Conservation (phyloP, 176 grass and related monocot genomes). For the Raddia distichophylla region DNA sequence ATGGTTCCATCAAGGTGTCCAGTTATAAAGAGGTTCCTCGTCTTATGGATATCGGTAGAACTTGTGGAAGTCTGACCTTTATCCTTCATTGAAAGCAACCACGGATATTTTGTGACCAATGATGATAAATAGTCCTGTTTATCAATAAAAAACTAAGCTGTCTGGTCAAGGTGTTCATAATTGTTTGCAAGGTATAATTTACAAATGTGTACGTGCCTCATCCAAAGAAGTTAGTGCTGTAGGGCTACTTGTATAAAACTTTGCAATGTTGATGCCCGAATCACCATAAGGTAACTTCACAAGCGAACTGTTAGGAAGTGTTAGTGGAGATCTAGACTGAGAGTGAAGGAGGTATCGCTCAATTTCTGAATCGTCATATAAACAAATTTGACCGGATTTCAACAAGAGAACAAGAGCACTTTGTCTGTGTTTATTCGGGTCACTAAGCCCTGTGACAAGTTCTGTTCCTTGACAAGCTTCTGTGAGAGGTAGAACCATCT, state of each 20-base stretch:
- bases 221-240: constrained; percentile 44
- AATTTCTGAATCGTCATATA: constrained; percentile 92
- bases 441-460: constrained; percentile 61
- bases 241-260: constrained; percentile 63
- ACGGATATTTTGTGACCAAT: constrained; percentile 64
- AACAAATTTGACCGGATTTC: constrained; percentile 78
- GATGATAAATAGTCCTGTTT: constrained; percentile 62
- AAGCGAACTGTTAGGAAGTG: constrained; percentile 65
- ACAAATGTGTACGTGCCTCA: constrained; percentile 64
- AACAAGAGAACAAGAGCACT: constrained; percentile 77
- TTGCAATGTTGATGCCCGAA: constrained; percentile 61
- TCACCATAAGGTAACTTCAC: constrained; percentile 75
- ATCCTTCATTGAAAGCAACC: constrained; percentile 74
- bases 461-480: constrained; percentile 82
- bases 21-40: constrained; percentile 79
- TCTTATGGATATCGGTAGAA: constrained; percentile 60
- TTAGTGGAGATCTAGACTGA: constrained; percentile 76
- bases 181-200: constrained; percentile 39
- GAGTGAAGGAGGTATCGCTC: constrained; percentile 72
- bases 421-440: constrained; percentile 72
- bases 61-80: constrained; percentile 58
- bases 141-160: constrained; percentile 30
- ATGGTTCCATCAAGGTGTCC: constrained; percentile 91
- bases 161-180: constrained; percentile 29
- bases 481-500: constrained; percentile 78